phyloP scores from a whole-genome alignment of 73 alveolate genomes.

The Stentor roeselii region DNA sequence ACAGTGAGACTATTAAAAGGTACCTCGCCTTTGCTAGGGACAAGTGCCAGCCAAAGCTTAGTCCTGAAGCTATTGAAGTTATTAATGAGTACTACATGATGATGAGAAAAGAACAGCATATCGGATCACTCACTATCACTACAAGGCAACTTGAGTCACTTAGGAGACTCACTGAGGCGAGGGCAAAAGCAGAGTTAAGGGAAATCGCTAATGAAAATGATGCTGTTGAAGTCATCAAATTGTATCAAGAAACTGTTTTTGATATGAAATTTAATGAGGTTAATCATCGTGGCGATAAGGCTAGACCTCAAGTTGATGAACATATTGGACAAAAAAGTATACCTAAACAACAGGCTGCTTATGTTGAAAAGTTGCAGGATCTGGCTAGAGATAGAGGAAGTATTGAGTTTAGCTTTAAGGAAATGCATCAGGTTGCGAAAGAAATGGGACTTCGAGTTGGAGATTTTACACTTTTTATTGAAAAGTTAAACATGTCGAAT shows the following conservation, averaged over 20 bases:
- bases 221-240: conserved; percentile 73
- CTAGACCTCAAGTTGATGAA: conserved; percentile 44
- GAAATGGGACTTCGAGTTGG: conserved; percentile 74
- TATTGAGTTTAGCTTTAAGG: conserved; percentile 49
- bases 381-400: conserved; percentile 48
- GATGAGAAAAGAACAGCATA: conserved; percentile 60
- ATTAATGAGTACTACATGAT: conserved; percentile 62
- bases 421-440: conserved; percentile 53
- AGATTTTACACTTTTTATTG: conserved; percentile 66
- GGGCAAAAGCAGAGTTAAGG: conserved; percentile 77
- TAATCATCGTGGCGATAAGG: conserved; percentile 29
- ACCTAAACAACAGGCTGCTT: conserved; percentile 71
- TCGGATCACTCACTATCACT: conserved; percentile 64
- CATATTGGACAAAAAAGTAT: conserved; percentile 59
- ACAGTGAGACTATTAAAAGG: conserved; percentile 56
- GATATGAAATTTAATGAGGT: conserved; percentile 46
- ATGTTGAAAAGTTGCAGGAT: conserved; percentile 61
- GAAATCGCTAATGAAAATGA: conserved; percentile 65
- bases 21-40: conserved; percentile 59
- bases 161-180: conserved; percentile 71
- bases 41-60: conserved; percentile 54
- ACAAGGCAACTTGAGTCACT: conserved; percentile 76
- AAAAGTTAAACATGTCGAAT: conserved; percentile 53
- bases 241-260: conserved; percentile 70
- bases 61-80: conserved; percentile 72